phyloP scores from a whole-genome alignment of 768 basidiomycete genomes.

The Pisolithus marmoratus region DNA sequence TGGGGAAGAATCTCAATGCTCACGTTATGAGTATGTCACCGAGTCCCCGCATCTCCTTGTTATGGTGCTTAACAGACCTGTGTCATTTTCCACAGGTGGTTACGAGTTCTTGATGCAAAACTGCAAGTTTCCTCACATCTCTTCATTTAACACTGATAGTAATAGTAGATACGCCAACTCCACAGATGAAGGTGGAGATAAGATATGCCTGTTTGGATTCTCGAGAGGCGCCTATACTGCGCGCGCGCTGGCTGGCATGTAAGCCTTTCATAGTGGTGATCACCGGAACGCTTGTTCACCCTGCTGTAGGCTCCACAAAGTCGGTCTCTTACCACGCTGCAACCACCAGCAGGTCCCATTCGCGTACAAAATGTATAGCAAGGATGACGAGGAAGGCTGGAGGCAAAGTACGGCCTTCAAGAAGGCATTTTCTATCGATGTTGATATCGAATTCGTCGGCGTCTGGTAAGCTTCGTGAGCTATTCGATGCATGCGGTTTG shows the following conservation, averaged over 20 bases:
- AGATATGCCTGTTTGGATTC: conserved; percentile 77
- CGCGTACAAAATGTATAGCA: conserved; percentile 60
- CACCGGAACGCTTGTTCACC: background rate
- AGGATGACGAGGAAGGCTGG: conserved; percentile 56
- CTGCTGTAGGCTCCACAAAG: conserved; percentile 50
- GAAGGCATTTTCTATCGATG: conserved; percentile 69
- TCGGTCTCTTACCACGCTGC: conserved; percentile 62
- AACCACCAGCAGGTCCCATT: conserved; percentile 78
- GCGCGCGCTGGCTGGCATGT: conserved; percentile 72
- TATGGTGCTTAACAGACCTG: background rate
- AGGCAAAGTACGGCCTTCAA: conserved; percentile 62
- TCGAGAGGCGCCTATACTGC: conserved; percentile 74
- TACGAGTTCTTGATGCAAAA: conserved; percentile 80
- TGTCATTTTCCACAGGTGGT: conserved; percentile 41
- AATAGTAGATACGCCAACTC: background rate
- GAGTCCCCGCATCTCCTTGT: background rate
- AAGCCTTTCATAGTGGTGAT: background rate
- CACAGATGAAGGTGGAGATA: conserved; percentile 60
- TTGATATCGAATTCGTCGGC: conserved; percentile 67
- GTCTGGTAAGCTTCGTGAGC: conserved; percentile 48
- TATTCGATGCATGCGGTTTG: background rate
- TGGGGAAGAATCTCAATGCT: conserved; percentile 56
- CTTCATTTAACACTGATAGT: background rate
- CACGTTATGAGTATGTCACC: conserved; percentile 63
- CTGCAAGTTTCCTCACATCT: conserved; percentile 34